Evolutionary conservation across 2,329 filamentous ascomycete genomes (phyloP).

Genomic region (Trichoderma afroharzianum): DNA sequence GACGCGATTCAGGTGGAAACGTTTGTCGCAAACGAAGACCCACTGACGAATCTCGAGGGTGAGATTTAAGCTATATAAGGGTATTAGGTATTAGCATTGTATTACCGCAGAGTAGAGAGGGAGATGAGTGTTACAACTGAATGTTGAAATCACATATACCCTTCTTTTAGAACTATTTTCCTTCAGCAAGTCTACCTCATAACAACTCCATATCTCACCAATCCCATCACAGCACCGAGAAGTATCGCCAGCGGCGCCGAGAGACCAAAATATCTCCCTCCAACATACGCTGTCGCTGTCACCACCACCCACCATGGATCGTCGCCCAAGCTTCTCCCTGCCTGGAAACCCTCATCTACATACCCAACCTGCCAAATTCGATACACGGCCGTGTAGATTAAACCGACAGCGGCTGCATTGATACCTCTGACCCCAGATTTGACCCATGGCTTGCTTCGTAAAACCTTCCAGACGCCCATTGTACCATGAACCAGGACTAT

Average conservation of each 20-base stretch:
- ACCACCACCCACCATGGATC: slow-evolving; percentile 65
- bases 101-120: background rate
- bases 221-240: background rate
- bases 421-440: background rate
- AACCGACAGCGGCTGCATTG: background rate
- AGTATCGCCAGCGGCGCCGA: background rate
- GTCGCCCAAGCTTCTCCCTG: slow-evolving; percentile 50
- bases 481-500: background rate
- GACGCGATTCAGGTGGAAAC: background rate
- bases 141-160: background rate
- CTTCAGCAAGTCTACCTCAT: background rate
- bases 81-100: background rate
- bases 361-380: slow-evolving; percentile 60
- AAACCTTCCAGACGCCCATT: background rate
- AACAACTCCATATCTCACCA: background rate
- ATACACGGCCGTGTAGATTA: slow-evolving; percentile 57
- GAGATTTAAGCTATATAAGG: background rate
- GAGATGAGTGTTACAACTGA: background rate
- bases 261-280: background rate
- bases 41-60: background rate
- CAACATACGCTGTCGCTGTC: background rate
- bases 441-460: background rate
- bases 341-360: slow-evolving; percentile 44
- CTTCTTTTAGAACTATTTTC: too few relatives aligned
- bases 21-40: background rate